These are phyloP conservation scores for Geranium incanum DNA, from an alignment of 441 rosid genomes.

Conservation along the genomic window DNA sequence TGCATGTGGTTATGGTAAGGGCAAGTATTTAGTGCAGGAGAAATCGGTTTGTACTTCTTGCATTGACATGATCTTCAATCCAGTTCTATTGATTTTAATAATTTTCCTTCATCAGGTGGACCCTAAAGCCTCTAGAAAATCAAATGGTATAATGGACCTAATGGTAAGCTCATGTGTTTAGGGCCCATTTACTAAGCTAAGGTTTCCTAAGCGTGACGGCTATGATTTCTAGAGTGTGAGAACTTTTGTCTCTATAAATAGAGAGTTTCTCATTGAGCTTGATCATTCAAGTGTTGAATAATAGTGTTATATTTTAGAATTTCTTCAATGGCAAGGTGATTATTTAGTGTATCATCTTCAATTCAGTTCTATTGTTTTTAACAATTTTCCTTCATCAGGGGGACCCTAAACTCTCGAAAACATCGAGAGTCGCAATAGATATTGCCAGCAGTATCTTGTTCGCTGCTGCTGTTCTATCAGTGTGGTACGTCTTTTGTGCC, in stretches of 20 bases:
- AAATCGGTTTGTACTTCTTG: background rate
- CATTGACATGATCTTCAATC: background rate
- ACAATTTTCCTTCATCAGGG: slow-evolving; percentile 41
- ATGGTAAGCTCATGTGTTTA: too few relatives aligned
- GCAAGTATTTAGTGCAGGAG: background rate
- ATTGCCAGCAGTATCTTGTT: slow-evolving; percentile 80
- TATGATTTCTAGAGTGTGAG: too few relatives aligned
- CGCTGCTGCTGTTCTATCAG: slow-evolving; percentile 69
- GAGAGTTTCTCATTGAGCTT: too few relatives aligned
- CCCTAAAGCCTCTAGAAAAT: slow-evolving; percentile 71
- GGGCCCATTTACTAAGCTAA: too few relatives aligned
- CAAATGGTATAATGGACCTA: slow-evolving; percentile 29
- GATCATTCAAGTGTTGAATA: too few relatives aligned
- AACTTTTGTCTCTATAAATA: too few relatives aligned
- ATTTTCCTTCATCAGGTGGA: slow-evolving; percentile 52
- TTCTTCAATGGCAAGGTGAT: too few relatives aligned
- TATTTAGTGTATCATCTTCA: background rate
- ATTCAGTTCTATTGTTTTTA: background rate
- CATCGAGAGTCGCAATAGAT: slow-evolving; percentile 54
- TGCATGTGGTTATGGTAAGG: slow-evolving; percentile 88
- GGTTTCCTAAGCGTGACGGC: too few relatives aligned
- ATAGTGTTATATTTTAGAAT: too few relatives aligned
- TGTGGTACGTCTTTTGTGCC: slow-evolving; percentile 51
- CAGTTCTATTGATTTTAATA: slow-evolving; percentile 2
- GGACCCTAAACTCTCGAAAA: slow-evolving; percentile 71